Evolutionary conservation across 805 yeast species (phyloP), one percentile per base, ranked within the genome.

Genomic region (Wickerhamomyces chambardii): DNA sequence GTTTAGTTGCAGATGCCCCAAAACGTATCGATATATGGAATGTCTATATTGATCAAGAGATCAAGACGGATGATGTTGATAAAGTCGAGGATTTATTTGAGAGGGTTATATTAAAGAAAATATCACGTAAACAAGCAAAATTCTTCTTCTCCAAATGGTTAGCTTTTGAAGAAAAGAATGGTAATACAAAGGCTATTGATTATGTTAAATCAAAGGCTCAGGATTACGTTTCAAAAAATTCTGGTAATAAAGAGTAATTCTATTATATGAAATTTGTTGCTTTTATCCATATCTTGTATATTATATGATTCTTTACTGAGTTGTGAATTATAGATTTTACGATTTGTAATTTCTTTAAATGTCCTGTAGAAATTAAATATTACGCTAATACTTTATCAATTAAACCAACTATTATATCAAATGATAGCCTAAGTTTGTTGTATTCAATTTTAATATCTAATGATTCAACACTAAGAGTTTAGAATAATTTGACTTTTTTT

Each of bases 91-190:
- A 74, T 15, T 64, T 90, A 41, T 89, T 87, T 48, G 95, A 89
- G 57, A 75, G 97, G 56, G 84, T 82, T 4, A 50, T 83, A 30
- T 52, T 67, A 24, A 63, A 57, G 43, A 85, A 84, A 59, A 57
- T 90, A 35, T 69, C 83, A 5, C 74, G 80, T 53, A 90, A 89
- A 57, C 96, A 87, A 62, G 96, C 95, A 48, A 87, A 85, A 61
- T 86, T 84, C 65, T 85, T 90, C 72, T 89, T 87, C 65, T 84
- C 79, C 48, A 90, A 90, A 56, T 89, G 97, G 97, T 73, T 87
- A 41, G 63, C 71, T 10, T 84, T 65, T 49, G 97, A 87, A 61
- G 87, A 82, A 50, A 71, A 70, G 42, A 54, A 64, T 36, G 76
- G 72, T 12, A 90, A 84, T 53, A 72, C 67, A 32, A 81, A 77